A percentile compares a stretch with the other conserved stretches of the same genome.
These are phyloP conservation scores for Galerina marginata DNA, from an alignment of 768 basidiomycete species.

Conservation along the genomic window DNA sequence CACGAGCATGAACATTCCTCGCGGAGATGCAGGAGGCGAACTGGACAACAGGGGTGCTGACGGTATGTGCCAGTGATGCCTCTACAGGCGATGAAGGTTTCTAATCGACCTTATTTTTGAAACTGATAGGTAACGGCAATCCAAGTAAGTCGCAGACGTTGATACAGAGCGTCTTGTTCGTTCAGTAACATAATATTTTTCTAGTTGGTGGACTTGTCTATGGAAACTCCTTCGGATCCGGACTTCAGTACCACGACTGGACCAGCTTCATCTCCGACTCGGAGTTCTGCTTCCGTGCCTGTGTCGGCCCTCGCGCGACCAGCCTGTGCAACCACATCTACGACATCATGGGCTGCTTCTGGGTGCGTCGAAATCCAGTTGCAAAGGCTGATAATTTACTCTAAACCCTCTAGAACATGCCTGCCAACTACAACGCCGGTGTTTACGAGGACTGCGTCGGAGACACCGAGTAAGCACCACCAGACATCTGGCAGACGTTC, in stretches of 20 bases:
- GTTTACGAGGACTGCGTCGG: conserved; percentile 72
- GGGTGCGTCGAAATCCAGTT: conserved; percentile 36
- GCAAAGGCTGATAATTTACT: conserved; percentile 7
- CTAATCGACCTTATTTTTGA: background rate
- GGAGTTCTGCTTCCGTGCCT: conserved; percentile 77
- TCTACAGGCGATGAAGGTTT: background rate
- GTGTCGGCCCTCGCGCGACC: conserved; percentile 61
- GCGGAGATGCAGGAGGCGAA: conserved; percentile 69
- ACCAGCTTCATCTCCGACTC: conserved; percentile 77
- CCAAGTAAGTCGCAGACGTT: conserved; percentile 34
- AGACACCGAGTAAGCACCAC: conserved; percentile 50
- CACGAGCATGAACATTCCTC: conserved; percentile 64
- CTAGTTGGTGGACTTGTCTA: conserved; percentile 75
- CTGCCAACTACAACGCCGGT: conserved; percentile 65
- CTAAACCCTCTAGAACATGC: conserved; percentile 63
- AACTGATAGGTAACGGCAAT: conserved; percentile 46
- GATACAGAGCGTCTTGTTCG: conserved; percentile 25
- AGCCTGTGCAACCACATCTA: conserved; percentile 79
- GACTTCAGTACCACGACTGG: conserved; percentile 77
- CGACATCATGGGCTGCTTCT: conserved; percentile 67
- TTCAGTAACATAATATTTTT: conserved; percentile 21
- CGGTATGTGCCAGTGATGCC: conserved; percentile 27
- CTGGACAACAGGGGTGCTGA: conserved; percentile 77
- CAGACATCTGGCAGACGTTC: background rate
- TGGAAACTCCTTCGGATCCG: conserved; percentile 60